These are phyloP conservation scores for Auriculariales sp. DNA, from an alignment of 768 basidiomycete species.

Conservation along the genomic window DNA sequence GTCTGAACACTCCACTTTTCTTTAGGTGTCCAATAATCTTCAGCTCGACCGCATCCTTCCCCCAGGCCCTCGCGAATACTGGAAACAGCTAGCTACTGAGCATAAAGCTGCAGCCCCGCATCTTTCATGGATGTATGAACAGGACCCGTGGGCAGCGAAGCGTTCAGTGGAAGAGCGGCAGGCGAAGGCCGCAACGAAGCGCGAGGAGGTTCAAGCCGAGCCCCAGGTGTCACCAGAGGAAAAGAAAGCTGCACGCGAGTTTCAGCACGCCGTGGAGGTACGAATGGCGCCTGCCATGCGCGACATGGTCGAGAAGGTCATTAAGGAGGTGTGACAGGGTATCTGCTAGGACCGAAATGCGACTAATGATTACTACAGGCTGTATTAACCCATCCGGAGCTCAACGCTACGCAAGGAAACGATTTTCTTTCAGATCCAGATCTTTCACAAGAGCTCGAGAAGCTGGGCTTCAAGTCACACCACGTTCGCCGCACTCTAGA, in stretches of 20 bases:
- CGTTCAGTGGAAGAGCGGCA: conserved; percentile 55
- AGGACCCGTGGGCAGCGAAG: conserved; percentile 71
- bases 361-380: conserved; percentile 23
- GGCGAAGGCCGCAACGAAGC: conserved; percentile 33
- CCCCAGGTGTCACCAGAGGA: conserved; percentile 21
- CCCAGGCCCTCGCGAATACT: conserved; percentile 75
- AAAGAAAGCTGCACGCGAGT: conserved; percentile 24
- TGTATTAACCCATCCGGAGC: conserved; percentile 35
- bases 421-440: conserved; percentile 17
- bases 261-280: conserved; percentile 41
- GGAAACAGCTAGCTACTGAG: conserved; percentile 59
- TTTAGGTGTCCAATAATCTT: conserved; percentile 68
- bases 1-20: no score
- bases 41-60: conserved; percentile 67
- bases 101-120: conserved; percentile 56
- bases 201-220: conserved; percentile 17
- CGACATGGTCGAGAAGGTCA: conserved; percentile 65
- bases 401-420: conserved; percentile 15
- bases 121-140: conserved; percentile 74
- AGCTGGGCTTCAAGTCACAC: conserved; percentile 47
- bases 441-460: conserved; percentile 39
- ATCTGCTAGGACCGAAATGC: conserved; percentile 3
- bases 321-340: conserved; percentile 46
- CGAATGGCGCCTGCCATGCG: conserved; percentile 67
- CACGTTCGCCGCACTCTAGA: conserved; percentile 39